Percentiles rank a stretch among this genome's conserved stretches.
phyloP scores from a whole-genome alignment of 768 basidiomycete species.

The Pholiota microspora region DNA sequence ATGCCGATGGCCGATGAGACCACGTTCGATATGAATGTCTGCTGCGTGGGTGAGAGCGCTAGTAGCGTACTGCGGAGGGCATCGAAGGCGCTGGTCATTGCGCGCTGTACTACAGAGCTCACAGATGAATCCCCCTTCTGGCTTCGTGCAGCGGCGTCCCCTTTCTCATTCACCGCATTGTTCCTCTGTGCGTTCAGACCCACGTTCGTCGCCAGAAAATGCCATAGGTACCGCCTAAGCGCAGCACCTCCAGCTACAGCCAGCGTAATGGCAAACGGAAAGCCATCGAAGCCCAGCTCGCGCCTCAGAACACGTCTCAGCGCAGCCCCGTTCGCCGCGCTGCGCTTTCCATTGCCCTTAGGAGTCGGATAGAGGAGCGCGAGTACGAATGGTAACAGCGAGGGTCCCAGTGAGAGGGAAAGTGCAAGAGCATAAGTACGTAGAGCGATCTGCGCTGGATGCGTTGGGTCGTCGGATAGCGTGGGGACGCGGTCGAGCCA shows the following conservation, averaged over 20 bases:
- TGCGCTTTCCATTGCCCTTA: conserved; percentile 19
- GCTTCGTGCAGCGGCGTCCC: too few species aligned
- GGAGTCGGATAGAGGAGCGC: conserved; percentile 21
- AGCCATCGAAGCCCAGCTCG: conserved; percentile 61
- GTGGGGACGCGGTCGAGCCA: conserved; percentile 22
- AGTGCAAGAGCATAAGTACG: conserved; percentile 68
- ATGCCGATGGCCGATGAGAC: conserved; percentile 58
- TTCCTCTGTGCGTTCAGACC: not conserved
- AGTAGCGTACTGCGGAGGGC: conserved; percentile 10
- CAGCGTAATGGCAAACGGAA: conserved; percentile 66
- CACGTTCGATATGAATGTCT: conserved; percentile 57
- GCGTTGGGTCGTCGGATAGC: conserved; percentile 37
- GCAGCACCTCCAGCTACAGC: conserved; percentile 64
- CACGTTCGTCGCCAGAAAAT: not conserved
- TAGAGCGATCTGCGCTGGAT: conserved; percentile 57
- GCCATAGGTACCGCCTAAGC: conserved; percentile 45
- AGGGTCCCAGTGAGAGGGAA: conserved; percentile 66
- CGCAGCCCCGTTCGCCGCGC: conserved; percentile 23
- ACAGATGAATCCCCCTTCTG: not conserved
- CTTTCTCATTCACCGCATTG: not conserved
- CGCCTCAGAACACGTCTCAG: conserved; percentile 43
- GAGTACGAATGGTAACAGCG: conserved; percentile 50
- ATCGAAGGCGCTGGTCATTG: not conserved
- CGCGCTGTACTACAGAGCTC: not conserved
- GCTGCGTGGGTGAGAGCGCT: conserved; percentile 38